Base-by-base conservation (phyloP, 2,329 filamentous ascomycete species). In the Botrytis fragariae region DNA sequence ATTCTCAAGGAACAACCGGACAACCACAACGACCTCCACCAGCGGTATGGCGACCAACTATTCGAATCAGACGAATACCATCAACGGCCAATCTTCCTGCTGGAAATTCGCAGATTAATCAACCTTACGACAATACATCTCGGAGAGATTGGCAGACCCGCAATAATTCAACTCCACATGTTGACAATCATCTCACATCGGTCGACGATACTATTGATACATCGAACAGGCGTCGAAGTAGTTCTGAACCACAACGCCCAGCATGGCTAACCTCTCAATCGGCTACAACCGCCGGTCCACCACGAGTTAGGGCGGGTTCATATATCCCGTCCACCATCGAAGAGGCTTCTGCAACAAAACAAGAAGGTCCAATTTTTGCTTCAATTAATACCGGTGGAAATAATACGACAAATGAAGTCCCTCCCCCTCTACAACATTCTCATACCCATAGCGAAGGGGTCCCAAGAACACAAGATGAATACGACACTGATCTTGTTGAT, bases 401-500 rank as follows among this genome's bases (percentile, higher is more conserved):
- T 14, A 45, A 37, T 37, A 39, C 32, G 29, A 25, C 59, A 32
- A 57, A 39, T 63, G 59, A 48, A n/a, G 10, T 42, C 7, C 68
- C 45, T 29, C 25, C 9, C 32, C 69, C 44, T 54, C 32, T 54
- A 35, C 32, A 42, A 16, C 69, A 70, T 57, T 70, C 51, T 48
- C 69, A 51, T 20, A 74, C 42, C 9, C 39, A 48, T 12, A 59
- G 48, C 25, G 71, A 69, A n/a, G 42, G 42, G 25, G 44, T 44
- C 18, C 69, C 29, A 37, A 35, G 18, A 44, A 25, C 32, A 14
- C 42, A 64, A 22, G 71, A 72, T 37, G 72, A 92, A 74, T 92
- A 92, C 78, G 87, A 88, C 39, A 82, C 86, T 18, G 86, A 88
- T 76, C 84, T 93, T 76, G 90, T 92, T 10, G 90, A 92, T 80